phyloP scores from a whole-genome alignment of 2,329 filamentous ascomycete species.

The Cordyceps farinosa region DNA sequence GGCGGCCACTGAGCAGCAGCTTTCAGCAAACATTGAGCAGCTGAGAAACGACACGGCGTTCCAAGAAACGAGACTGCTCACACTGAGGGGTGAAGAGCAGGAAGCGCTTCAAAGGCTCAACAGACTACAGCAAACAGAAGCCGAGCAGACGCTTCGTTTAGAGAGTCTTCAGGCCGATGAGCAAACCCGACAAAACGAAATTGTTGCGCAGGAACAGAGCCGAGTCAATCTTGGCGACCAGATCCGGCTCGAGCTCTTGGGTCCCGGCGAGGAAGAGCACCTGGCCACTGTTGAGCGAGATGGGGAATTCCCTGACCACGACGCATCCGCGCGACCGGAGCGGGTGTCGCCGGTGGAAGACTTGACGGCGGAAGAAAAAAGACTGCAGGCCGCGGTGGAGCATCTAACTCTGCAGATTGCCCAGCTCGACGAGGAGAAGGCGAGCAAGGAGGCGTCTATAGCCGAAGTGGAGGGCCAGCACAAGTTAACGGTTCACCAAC shows the following conservation, averaged over 20 bases:
- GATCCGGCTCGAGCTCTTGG: not conserved
- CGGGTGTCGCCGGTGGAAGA: not conserved
- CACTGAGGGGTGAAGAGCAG: not conserved
- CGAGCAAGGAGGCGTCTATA: not conserved
- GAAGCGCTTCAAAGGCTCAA: not conserved
- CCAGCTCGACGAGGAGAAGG: not conserved
- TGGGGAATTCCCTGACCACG: not conserved
- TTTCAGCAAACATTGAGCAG: not conserved
- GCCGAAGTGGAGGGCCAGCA: not conserved
- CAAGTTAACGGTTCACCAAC: not conserved
- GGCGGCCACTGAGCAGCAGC: not conserved
- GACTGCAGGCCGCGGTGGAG: not conserved
- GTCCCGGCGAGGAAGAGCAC: not conserved
- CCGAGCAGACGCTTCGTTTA: not conserved
- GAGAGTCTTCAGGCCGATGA: not conserved
- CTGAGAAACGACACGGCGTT: not conserved
- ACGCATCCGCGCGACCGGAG: not conserved
- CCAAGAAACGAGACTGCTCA: not conserved
- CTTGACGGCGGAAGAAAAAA: not conserved
- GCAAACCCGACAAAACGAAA: not conserved
- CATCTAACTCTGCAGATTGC: not conserved
- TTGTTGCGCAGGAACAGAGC: not conserved
- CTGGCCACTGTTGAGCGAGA: not conserved
- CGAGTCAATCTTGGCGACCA: not conserved
- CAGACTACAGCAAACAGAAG: not conserved